Base-by-base conservation (phyloP, 768 basidiomycete genomes). In the Boletus rubroflammeus region DNA sequence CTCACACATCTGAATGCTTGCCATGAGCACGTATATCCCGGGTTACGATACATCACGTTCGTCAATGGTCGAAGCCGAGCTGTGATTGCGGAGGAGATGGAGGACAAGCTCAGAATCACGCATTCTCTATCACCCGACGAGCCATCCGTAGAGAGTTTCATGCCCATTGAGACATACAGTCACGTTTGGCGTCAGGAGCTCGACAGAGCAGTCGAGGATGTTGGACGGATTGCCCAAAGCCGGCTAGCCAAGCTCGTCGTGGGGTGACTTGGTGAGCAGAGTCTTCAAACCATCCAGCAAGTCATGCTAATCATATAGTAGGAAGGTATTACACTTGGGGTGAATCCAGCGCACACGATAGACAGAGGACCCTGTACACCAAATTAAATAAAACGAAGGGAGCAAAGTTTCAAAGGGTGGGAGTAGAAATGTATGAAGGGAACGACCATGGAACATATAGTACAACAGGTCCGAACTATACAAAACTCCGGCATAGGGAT, bases 11-110 rank as follows among this genome's bases (percentile, higher is more conserved):
- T 96, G 47, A 97, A 97, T 60, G 77, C 74, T 11, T 81, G 81
- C 58, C 96, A 95, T 64, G 90, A 94, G 66, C 73, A 66, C 28
- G 72, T 72, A 50, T 96, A 86, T 63, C 83, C 87, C 0, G 84
- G 87, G 3, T 67, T 97, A 58, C 79, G 89, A 19, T 96, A 93
- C 65, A 90, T 97, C 72, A 94, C 92, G 6, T 97, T 94, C 64
- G 94, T 96, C 38, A 92, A 93, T 63, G 90, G 91, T 32, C 80
- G 93, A 54, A 81, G 81, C 56, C 76, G 93, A 36, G 79, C 78
- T 32, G 78, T 69, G 43, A 85, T 97, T 60, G 85, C 82, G 36
- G 77, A 82, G 60, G 91, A 94, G 73, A 87, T 97, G 79, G 90
- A 94, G 69, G 76, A 75, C 53, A 76, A 75, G 50, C 73, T 95